Conservation (phyloP, 2,329 filamentous ascomycete species). For the Hyphodiscus sp. region DNA sequence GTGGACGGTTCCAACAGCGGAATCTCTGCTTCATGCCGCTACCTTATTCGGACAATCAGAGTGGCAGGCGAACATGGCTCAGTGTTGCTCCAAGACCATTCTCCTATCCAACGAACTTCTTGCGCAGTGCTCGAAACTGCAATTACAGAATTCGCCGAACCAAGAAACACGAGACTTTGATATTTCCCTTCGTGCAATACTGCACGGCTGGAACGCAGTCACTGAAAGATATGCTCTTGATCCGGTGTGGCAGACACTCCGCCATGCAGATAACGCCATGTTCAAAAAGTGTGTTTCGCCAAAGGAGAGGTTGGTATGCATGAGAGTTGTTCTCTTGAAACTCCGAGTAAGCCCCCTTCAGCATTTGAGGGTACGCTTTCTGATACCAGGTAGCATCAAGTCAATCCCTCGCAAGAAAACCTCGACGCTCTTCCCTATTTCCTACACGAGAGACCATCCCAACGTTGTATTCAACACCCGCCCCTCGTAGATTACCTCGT, state of each 20-base stretch:
- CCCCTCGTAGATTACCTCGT: not conserved
- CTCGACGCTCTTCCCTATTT: not conserved
- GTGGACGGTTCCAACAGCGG: no score
- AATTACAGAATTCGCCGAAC: not conserved
- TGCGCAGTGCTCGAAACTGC: not conserved
- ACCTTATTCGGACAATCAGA: not conserved
- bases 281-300: not conserved
- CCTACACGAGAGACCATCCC: not conserved
- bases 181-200: not conserved
- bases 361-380: no score
- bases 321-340: not conserved
- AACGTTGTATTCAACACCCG: not conserved
- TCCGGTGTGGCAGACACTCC: not conserved
- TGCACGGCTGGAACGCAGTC: not conserved
- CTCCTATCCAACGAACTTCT: not conserved
- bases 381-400: not conserved
- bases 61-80: not conserved
- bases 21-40: no score
- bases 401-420: not conserved
- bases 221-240: not conserved
- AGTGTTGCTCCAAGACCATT: not conserved
- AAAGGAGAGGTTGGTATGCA: not conserved
- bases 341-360: not conserved
- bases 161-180: not conserved
- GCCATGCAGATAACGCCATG: not conserved